Evolutionary conservation across 1,284 basidiomycete species (phyloP).

Genomic region (Tetrapyrgos nigripes): DNA sequence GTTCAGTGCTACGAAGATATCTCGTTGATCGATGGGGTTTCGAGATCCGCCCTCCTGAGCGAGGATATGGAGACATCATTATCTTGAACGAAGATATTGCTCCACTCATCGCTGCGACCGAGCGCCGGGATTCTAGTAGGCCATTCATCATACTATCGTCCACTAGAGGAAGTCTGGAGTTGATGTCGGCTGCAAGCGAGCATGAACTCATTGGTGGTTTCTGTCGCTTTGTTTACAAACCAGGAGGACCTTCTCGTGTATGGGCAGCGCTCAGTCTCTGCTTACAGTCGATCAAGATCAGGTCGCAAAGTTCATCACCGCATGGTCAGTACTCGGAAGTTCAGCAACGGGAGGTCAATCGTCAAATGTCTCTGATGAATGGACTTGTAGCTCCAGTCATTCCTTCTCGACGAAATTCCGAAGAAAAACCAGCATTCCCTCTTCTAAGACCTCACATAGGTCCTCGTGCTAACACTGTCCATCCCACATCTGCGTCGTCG

Average conservation of each 20-base stretch:
- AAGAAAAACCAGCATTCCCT: slow-evolving; percentile 39
- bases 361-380: not conserved
- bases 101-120: slow-evolving; percentile 63
- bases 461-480: slow-evolving; percentile 55
- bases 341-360: slow-evolving; percentile 1
- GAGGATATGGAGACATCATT: slow-evolving; percentile 73
- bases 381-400: slow-evolving; percentile 9
- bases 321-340: not conserved
- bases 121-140: slow-evolving; percentile 59
- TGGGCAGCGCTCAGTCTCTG: slow-evolving; percentile 75
- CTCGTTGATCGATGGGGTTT: slow-evolving; percentile 84
- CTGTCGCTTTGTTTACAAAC: slow-evolving; percentile 88
- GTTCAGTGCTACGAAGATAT: slow-evolving; percentile 70
- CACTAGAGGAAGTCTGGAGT: slow-evolving; percentile 66
- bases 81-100: slow-evolving; percentile 84
- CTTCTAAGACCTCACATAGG: slow-evolving; percentile 49
- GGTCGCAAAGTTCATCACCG: slow-evolving; percentile 30
- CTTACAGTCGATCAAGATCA: slow-evolving; percentile 67
- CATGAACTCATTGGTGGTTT: slow-evolving; percentile 88
- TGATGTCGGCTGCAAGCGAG: slow-evolving; percentile 68
- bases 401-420: slow-evolving; percentile 57
- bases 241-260: slow-evolving; percentile 83
- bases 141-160: slow-evolving; percentile 82
- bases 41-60: slow-evolving; percentile 50
- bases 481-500: slow-evolving; percentile 44